Evolutionary conservation across 1,284 basidiomycete genomes (phyloP).

Genomic region (Austropuccinia psidii): DNA sequence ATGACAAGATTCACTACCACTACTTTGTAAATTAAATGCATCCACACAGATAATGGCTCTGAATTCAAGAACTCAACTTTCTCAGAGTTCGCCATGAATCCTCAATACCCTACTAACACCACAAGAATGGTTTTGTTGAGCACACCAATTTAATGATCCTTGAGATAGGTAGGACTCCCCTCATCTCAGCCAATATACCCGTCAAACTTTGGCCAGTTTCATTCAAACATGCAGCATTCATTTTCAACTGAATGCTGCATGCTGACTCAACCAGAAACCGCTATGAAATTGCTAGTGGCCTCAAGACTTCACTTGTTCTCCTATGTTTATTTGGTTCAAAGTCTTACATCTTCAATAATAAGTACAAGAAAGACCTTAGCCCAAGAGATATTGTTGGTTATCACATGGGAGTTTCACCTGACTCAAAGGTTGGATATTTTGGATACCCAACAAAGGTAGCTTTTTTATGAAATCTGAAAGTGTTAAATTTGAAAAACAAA

Average conservation of each 20-base stretch:
- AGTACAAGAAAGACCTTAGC: no score
- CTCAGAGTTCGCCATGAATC: not conserved
- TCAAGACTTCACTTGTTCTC: no score
- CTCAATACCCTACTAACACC: not conserved
- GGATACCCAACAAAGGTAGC: no score
- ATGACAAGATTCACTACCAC: not conserved
- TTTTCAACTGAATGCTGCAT: not conserved
- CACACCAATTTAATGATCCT: not conserved
- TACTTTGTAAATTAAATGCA: not conserved
- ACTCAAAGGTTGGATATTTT: no score
- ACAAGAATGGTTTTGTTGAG: slow-evolving; percentile 8
- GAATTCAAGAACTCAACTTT: not conserved
- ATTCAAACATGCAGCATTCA: not conserved
- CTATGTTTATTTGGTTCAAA: no score
- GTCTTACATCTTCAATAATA: no score
- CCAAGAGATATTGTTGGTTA: no score
- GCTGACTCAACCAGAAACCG: not conserved
- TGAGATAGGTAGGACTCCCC: not conserved
- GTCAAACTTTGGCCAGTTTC: not conserved
- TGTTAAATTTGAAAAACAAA: no score
- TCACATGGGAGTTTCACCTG: no score
- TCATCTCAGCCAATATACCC: not conserved
- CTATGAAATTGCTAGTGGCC: no score
- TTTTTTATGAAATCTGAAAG: no score
- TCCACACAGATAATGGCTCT: not conserved